A percentile compares a stretch with the other conserved stretches of the same genome.
phyloP scores from a whole-genome alignment of 192 early-diverging fungal genomes.

The Umbelopsis isabellina region DNA sequence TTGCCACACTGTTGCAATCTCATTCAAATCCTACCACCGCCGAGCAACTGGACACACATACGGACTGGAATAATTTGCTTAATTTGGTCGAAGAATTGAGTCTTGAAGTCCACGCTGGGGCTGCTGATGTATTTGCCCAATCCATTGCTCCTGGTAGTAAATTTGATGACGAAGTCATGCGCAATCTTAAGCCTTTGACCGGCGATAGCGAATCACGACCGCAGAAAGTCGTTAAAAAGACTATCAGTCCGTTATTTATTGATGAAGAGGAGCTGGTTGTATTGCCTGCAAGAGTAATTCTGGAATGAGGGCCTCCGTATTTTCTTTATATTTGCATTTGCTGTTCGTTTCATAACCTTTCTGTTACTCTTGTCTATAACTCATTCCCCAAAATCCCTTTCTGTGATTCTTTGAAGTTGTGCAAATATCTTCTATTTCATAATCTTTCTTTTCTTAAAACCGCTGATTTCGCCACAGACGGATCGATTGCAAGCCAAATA shows the following conservation, averaged over 20 bases:
- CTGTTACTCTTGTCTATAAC: neutral
- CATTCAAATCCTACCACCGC: neutral
- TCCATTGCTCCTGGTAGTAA: constrained; percentile 30
- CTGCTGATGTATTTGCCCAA: constrained; percentile 39
- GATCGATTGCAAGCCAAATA: no score
- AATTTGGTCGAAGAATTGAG: constrained; percentile 28
- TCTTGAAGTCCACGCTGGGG: constrained; percentile 41
- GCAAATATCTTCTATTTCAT: no score
- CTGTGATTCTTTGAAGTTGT: no score
- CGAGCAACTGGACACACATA: constrained; percentile 7
- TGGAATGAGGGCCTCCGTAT: constrained; percentile 23
- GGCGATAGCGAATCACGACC: constrained; percentile 23
- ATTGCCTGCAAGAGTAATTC: constrained; percentile 33
- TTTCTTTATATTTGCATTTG: neutral
- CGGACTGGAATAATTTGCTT: constrained; percentile 29
- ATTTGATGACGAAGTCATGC: constrained; percentile 41
- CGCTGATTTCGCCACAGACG: no score
- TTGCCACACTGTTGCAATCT: constrained; percentile 17
- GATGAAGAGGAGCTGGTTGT: constrained; percentile 40
- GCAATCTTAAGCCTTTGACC: constrained; percentile 13
- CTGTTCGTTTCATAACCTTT: neutral
- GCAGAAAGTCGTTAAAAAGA: constrained; percentile 31
- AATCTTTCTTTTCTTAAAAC: no score
- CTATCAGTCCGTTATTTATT: constrained; percentile 37
- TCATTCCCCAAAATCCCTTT: no score